Evolutionary conservation across 345 rosid species (phyloP), one percentile per base, ranked within the genome.

Genomic region (Jatropha curcas): DNA sequence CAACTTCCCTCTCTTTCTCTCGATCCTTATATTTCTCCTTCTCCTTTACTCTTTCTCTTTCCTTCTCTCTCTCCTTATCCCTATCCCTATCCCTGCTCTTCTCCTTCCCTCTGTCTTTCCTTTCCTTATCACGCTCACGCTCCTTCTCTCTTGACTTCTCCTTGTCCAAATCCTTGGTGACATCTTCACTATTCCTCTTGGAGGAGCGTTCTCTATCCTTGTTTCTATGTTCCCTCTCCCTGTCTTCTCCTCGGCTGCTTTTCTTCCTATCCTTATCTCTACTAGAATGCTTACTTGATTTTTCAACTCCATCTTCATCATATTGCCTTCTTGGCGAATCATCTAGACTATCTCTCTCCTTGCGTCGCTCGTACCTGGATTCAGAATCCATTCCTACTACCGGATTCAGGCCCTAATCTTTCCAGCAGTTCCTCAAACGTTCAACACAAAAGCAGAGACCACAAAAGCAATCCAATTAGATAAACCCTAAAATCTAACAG

Each of bases 1-100:
- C 66, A 27, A 51, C 30, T 11, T 67, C 81, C 78, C 74, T 86
- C 52, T 72, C 85, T 74, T 68, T 87, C 27, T 83, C 89, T 74
- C 79, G 78, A 28, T 73, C 75, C 65, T 46, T 73, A 13, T 81
- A 83, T 69, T 77, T 85, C 60, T 82, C 86, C 68, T 53, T 75
- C 37, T 72, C 73, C 10, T 73, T 77, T 61, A 69, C 72, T 64
- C 62, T 61, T 13, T 77, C 70, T 55, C 79, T 73, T 27, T 72
- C 78, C 43, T 19, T 79, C 56, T 77, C 70, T 53, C 73, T 60
- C 30, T 76, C 60, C 41, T 77, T 71, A 50, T 83, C 82, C 52
- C 34, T 68, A 13, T 65, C 79, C 46, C 43, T 78, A 48, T 76
- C 83, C 70, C 77, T 80, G 7, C 76, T 86, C 57, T 77, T 81